Evolutionary conservation across 2,329 filamentous ascomycete genomes (phyloP), one percentile per base, ranked within the genome.

Genomic region (Dactylellina haptotyla): DNA sequence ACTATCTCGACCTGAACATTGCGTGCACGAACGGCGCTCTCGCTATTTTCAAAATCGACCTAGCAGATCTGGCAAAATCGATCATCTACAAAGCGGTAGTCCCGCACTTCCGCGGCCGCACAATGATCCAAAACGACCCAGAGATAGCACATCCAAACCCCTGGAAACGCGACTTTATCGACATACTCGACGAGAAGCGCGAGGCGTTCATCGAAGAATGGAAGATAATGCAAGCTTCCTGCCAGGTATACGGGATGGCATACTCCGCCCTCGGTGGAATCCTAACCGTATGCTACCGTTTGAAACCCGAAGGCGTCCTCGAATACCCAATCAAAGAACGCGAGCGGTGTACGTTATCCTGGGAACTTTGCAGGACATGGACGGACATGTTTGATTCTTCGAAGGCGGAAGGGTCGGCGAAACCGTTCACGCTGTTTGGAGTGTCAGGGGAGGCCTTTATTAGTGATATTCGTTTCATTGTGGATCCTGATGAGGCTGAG

Each of bases 251-350:
- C 30, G 69, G 69, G 4, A 73, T 73, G 56, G 39, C 69, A 16
- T 73, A 73, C 61, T 66, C 48, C 1, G 28, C 61, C 3, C 61
- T 73, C 25, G 69, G 69, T 16, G 69, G 69, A 4, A 73, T 73
- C 8, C 54, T 73, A 9, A 56, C 69, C 4, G 61, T 73, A 9
- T 73, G 69, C 30, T 73, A 73, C 48, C 61, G 69, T 18, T 18
- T 73, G 8, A 73, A 73, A 26, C 69, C 69, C 3, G 69, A 73
- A 41, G 69, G 69, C n/a, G 61, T 73, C 6, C 51, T 73, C 23
- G 69, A 73, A 30, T 73, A 73, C 20, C 69, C 69, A 1, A 73
- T 73, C 26, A 73, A 73, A 30, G 69, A 73, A 12, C 54, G 69
- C 16, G 69, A 73, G 43, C 43, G 69, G 14, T 73, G 69, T 26